A percentile compares a stretch with the other conserved stretches of the same genome.
These are phyloP conservation scores for Epichloe hybrida DNA, from an alignment of 2,329 filamentous ascomycete species.

Conservation along the genomic window DNA sequence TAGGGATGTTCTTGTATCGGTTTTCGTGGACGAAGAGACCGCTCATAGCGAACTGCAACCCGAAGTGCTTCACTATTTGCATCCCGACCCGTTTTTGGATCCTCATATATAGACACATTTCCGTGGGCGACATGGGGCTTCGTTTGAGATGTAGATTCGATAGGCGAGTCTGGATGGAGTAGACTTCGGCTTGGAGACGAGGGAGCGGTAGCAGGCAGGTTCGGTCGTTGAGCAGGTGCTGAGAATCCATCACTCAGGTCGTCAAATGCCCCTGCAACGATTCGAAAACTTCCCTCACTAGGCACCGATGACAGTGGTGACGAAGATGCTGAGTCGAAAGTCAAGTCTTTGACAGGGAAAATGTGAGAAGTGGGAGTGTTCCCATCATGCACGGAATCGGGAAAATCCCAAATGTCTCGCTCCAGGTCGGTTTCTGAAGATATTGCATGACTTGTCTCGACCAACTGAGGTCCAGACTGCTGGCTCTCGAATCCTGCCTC, in stretches of 20 bases:
- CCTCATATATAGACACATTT: neutral
- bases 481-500: conserved; percentile 30
- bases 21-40: conserved; percentile 44
- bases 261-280: neutral
- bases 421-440: neutral
- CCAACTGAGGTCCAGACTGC: conserved; percentile 4
- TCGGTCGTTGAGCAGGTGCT: neutral
- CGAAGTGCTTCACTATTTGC: conserved; percentile 11
- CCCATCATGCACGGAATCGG: conserved; percentile 17
- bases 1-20: conserved; percentile 50
- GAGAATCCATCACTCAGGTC: neutral
- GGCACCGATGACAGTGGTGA: conserved; percentile 22
- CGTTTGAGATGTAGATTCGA: neutral
- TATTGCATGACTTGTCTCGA: neutral
- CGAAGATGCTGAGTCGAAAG: conserved; percentile 11
- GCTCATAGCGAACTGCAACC: conserved; percentile 23
- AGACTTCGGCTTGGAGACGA: neutral
- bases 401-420: conserved; percentile 23
- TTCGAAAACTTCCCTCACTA: conserved; percentile 15
- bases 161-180: neutral
- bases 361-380: neutral
- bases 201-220: neutral
- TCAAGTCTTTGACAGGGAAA: neutral
- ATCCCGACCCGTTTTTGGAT: neutral
- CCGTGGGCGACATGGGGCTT: neutral